phyloP scores from a whole-genome alignment of 371 early-diverging fungal species.

The Actinomortierella ambigua region DNA sequence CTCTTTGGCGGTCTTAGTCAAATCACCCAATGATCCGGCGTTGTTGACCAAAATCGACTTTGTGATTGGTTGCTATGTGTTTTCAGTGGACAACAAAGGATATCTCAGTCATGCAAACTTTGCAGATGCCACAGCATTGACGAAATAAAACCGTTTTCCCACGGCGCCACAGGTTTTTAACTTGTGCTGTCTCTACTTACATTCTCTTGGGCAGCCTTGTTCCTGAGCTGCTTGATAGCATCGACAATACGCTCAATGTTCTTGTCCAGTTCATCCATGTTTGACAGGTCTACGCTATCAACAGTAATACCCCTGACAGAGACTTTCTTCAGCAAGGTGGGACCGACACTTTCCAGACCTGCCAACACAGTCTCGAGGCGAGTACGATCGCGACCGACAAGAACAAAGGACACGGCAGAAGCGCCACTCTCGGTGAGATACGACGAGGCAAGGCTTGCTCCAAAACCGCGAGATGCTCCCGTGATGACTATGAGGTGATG shows the following conservation, averaged over 20 bases:
- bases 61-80: constrained; percentile 39
- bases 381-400: constrained; percentile 58
- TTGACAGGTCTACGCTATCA: constrained; percentile 29
- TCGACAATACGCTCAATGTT: constrained; percentile 28
- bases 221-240: constrained; percentile 21
- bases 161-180: too few relatives aligned
- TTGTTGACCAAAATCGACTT: constrained; percentile 75
- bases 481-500: constrained; percentile 70
- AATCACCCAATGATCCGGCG: constrained; percentile 82
- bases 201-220: constrained; percentile 12
- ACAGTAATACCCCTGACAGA: constrained; percentile 23
- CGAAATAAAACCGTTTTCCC: too few relatives aligned
- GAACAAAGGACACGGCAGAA: constrained; percentile 48
- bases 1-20: constrained; percentile 65
- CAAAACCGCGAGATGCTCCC: constrained; percentile 87
- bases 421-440: constrained; percentile 12
- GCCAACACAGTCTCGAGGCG: constrained; percentile 28
- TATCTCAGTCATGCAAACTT: neutral
- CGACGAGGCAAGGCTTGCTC: constrained; percentile 62
- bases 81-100: neutral
- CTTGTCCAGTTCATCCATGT: constrained; percentile 13
- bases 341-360: constrained; percentile 7
- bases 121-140: neutral
- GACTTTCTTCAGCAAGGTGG: constrained; percentile 6
- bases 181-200: too few relatives aligned